Evolutionary conservation across 495 filamentous ascomycete species (phyloP), one percentile per base, ranked within the genome.

Genomic region (Neurospora discreta): DNA sequence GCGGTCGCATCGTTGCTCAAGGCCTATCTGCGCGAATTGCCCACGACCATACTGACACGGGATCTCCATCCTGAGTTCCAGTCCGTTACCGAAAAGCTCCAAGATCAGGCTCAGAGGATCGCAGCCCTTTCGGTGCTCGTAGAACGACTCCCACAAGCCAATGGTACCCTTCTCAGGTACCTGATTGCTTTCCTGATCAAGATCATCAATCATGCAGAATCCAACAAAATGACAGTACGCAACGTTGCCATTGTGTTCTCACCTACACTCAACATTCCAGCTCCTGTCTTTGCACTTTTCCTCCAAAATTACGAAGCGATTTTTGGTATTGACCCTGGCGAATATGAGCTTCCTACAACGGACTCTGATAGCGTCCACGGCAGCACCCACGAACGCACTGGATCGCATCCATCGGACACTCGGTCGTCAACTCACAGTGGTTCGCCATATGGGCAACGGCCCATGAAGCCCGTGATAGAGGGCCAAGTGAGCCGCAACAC

Each of bases 201-300:
- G 74, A 93, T 98, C 74, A 91, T 97, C 74, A 92, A 93, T 77
- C 92, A 98, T 74, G 87, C 93, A 3, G 91, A 94, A 74, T 85
- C 91, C 75, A 99, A 99, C 83, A 98, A 98, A 84, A 99, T 99
- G 95, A 97, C 91, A 6, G 92, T 98, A 70, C 89, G 95, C 44
- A 99, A 99, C 80, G 93, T 99, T 69, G 93, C 95, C 75, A 99
- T 99, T 73, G 94, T 98, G 71, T 99, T 98, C 81, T 95, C 96
- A n/a, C 95, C 95, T 2, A 98, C 96, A 1, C 87, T 98, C 40
- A 98, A 98, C 81, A 98, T 99, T 46, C 94, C 96, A 0, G 93
- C 93, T 1, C 94, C 96, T 18, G 91, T 99, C 8, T 97, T 99
- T 76, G 93, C 93, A 3, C 85, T 94, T 81, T 95, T 99, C 81